These are phyloP conservation scores for Orbilia oligospora DNA, from an alignment of 2,329 filamentous ascomycete genomes.

Conservation along the genomic window DNA sequence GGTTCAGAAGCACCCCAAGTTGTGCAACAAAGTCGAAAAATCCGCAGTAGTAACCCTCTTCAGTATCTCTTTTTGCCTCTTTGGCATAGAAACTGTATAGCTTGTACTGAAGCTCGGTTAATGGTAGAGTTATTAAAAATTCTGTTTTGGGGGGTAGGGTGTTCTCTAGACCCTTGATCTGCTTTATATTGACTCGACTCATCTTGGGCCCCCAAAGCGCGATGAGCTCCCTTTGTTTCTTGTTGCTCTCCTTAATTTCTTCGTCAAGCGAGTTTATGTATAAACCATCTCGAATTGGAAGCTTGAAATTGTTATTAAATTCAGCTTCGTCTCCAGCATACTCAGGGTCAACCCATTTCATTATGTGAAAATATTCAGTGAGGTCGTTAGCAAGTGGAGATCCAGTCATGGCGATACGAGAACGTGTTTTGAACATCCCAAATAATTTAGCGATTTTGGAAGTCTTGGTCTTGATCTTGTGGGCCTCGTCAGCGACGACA, in stretches of 20 bases:
- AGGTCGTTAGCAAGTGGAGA: slow-evolving; percentile 89
- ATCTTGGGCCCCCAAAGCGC: slow-evolving; percentile 81
- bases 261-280: slow-evolving; percentile 74
- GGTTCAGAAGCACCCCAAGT: slow-evolving; percentile 37
- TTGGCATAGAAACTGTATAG: slow-evolving; percentile 71
- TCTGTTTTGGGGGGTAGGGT: slow-evolving; percentile 83
- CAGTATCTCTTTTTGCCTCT: slow-evolving; percentile 22
- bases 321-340: slow-evolving; percentile 79
- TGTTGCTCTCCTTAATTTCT: slow-evolving; percentile 75
- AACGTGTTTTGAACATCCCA: slow-evolving; percentile 75
- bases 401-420: slow-evolving; percentile 86
- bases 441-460: slow-evolving; percentile 73
- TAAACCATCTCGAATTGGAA: slow-evolving; percentile 80
- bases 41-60: slow-evolving; percentile 10
- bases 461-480: slow-evolving; percentile 78
- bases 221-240: slow-evolving; percentile 79
- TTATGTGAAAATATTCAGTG: slow-evolving; percentile 86
- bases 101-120: slow-evolving; percentile 76
- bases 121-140: slow-evolving; percentile 81
- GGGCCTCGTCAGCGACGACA: slow-evolving; percentile 88
- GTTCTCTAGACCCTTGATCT: slow-evolving; percentile 71
- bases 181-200: slow-evolving; percentile 79
- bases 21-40: slow-evolving; percentile 51
- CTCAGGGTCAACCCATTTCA: slow-evolving; percentile 85
- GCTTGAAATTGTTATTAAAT: slow-evolving; percentile 79